Evolutionary conservation across 331 rosid genomes (phyloP), one percentile per base, ranked within the genome.

Genomic region (Dryas integrifolia): DNA sequence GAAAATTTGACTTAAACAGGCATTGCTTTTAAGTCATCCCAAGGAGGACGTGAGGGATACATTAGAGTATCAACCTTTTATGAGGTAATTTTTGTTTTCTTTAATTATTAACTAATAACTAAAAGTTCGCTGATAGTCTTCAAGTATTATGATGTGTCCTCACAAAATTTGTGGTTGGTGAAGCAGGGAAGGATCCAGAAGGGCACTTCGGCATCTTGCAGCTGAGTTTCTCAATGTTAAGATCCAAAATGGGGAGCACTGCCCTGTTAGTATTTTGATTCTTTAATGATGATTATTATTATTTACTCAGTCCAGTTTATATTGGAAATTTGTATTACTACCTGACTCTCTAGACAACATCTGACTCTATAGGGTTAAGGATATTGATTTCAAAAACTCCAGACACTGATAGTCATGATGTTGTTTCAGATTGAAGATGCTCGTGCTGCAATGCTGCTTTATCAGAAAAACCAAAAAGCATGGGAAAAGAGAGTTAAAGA

Each of bases 211-310:
- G 57, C 96, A 88, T 87, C 96, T 95, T 15, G 92, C 96, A 51
- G 80, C 84, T 0, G 92, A 90, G 83, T 77, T 81, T 87, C 97
- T 91, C 48, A 84, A 87, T 12, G 97, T 80, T 24, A 71, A 83
- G 76, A 95, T 95, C 81, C 98, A 95, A 80, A 78, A 85, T 50
- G 96, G 97, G 75, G 97, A 95, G 85, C 98, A 95, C 79, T 95
- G 97, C 65, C 92, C 97, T 57, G 97, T 94, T 74, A 86, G 96
- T 86, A 77, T 39, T 46, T 76, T 77, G 56, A 76, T 66, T 69
- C 53, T 74, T 75, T n/a, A 6, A 11, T 43, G 38, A 44, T 24
- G 35, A 21, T 39, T 5, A 11, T 1, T 9, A 35, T 1, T 51
- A 1, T 21, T 41, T 41, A 4, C 15, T 6, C 7, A 39, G 14